A percentile compares a stretch with the other conserved stretches of the same genome.
These are phyloP conservation scores for Atkinsonella texensis DNA, from an alignment of 2,329 filamentous ascomycete species.

Conservation along the genomic window DNA sequence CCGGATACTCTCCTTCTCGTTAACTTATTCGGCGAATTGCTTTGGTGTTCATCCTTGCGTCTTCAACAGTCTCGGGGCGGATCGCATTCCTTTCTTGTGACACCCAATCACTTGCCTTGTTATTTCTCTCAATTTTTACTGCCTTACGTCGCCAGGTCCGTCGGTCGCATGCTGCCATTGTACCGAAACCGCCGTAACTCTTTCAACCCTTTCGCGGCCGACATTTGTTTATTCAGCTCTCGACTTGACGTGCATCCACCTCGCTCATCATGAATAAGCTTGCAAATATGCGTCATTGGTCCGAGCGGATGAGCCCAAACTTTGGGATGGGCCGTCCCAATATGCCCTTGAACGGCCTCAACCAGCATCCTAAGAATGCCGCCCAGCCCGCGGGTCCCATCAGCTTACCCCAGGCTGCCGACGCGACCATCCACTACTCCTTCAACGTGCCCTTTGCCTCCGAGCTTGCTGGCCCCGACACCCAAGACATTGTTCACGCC, in stretches of 20 bases:
- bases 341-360: conserved; percentile 42
- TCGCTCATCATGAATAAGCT: conserved; percentile 53
- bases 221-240: not conserved
- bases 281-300: conserved; percentile 61
- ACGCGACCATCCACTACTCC: conserved; percentile 76
- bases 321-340: conserved; percentile 52
- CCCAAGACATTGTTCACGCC: conserved; percentile 88
- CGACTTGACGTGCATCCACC: not conserved
- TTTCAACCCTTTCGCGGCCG: conserved; percentile 4
- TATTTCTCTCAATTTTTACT: conserved; percentile 15
- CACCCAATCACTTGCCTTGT: conserved; percentile 15
- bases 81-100: conserved; percentile 5
- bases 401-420: conserved; percentile 57
- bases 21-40: conserved; percentile 8
- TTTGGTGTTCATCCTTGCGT: not conserved
- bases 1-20: conserved; percentile 12
- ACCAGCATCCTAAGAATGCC: conserved; percentile 45
- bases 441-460: conserved; percentile 97
- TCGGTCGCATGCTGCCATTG: conserved; percentile 4
- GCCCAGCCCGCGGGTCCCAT: conserved; percentile 41
- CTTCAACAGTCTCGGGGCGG: not conserved
- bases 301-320: conserved; percentile 56
- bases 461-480: conserved; percentile 81
- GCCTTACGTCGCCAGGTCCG: conserved; percentile 7
- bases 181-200: not conserved